phyloP scores from a whole-genome alignment of 352 stramenopile genomes.

The Globisporangium echinulatum region DNA sequence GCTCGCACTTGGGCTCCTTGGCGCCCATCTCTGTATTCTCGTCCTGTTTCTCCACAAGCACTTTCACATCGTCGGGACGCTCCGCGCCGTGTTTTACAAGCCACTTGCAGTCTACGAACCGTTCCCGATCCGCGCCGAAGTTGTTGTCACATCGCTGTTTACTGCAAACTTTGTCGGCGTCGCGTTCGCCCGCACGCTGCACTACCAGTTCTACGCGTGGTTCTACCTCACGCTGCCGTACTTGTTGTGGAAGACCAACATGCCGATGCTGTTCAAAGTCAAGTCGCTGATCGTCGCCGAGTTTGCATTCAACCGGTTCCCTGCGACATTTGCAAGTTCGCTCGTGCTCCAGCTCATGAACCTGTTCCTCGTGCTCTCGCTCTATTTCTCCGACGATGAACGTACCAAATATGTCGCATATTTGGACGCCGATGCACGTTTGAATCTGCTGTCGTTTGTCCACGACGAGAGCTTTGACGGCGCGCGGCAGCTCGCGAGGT shows the following conservation, averaged over 20 bases:
- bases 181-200: conserved; percentile 93
- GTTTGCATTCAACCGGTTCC: conserved; percentile 96
- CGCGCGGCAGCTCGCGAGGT: conserved; percentile 62
- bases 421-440: conserved; percentile 65
- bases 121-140: conserved; percentile 76
- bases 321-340: conserved; percentile 88
- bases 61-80: conserved; percentile 71
- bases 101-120: conserved; percentile 68
- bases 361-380: conserved; percentile 70
- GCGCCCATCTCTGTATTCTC: conserved; percentile 62
- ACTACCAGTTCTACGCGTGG: conserved; percentile 98
- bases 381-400: conserved; percentile 63
- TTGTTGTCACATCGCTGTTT: conserved; percentile 85
- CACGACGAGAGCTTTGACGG: conserved; percentile 78
- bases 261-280: conserved; percentile 77
- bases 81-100: conserved; percentile 63
- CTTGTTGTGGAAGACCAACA: conserved; percentile 88
- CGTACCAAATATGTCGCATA: conserved; percentile 57
- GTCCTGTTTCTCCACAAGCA: conserved; percentile 78
- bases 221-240: conserved; percentile 96
- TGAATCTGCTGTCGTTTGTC: conserved; percentile 62
- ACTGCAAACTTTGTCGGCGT: conserved; percentile 96
- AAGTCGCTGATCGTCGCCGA: conserved; percentile 82
- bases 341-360: conserved; percentile 91
- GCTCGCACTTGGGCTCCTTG: conserved; percentile 53